Base-by-base conservation (phyloP, 2,329 filamentous ascomycete genomes). In the Plectosphaerella plurivora region DNA sequence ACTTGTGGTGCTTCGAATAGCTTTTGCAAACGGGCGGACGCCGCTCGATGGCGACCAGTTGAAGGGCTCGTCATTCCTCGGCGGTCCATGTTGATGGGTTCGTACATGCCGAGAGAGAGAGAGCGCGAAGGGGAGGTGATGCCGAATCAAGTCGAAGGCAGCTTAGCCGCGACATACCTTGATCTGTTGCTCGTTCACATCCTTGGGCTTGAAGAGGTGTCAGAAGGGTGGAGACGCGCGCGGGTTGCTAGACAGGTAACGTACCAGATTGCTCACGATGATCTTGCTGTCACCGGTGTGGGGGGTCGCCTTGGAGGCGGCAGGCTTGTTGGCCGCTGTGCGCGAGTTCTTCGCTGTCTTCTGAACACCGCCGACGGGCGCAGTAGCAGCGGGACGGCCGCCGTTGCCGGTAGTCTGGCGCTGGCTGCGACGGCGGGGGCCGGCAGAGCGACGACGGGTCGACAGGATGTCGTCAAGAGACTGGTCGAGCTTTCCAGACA, bases 101-200 rank as follows among this genome's bases (percentile, higher is more conserved):
- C 28, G 28, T 33, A 33, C 11, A 53, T 51, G 55, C 56, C 57
- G 59, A 63, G 60, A 65, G 64, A 67, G 65, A 62, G 61, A 67
- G 61, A 60, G 64, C 63, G 66, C 70, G 68, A 70, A 61, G 63
- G 68, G 69, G 55, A 65, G 68, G 28, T 33, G 62, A 72, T 77
- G 83, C 82, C 84, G 84, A 87, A 81, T 44, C 71, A 80, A 81
- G 78, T 84, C 78, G 73, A 70, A 75, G 73, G 48, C 68, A 75
- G 83, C 86, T 86, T 87, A 88, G 83, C 80, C 86, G 91, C 88
- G 91, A 99, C 94, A 95, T 99, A 99, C 94, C 94, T 99, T 97
- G 79, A 99, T 95, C 86, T 95, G 90, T 78, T 78, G 79, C 83
- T 97, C 93, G 76, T 86, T 90, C 74, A 99, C 91, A 85, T 99